phyloP scores from a whole-genome alignment of 208 protist species.

The Crithidia sp. region DNA sequence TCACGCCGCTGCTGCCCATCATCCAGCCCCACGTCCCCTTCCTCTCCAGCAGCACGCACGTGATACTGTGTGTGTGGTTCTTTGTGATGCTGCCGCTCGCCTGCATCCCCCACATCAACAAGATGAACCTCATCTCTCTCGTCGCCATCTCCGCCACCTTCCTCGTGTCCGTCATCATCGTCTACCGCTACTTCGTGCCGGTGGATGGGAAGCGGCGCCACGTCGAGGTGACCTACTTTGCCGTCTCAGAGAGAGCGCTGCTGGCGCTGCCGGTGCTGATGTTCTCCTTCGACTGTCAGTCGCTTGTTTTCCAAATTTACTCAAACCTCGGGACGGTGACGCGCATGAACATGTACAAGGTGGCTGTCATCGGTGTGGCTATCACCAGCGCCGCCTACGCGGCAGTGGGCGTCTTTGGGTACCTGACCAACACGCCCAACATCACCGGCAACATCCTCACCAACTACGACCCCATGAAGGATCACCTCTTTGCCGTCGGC shows the following conservation, averaged over 20 bases:
- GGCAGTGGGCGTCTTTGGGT: constrained; percentile 75
- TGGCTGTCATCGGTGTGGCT: constrained; percentile 52
- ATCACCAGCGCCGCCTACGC: constrained; percentile 57
- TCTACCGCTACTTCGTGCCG: constrained; percentile 71
- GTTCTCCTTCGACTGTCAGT: constrained; percentile 89
- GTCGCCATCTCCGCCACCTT: constrained; percentile 69
- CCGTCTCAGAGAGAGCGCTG: constrained; percentile 39
- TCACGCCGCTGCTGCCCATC: constrained; percentile 59
- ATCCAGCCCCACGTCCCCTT: constrained; percentile 55
- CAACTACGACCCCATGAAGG: constrained; percentile 69
- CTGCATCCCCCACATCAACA: constrained; percentile 60
- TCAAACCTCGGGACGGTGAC: constrained; percentile 51
- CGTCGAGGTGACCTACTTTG: constrained; percentile 31
- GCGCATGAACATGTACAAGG: constrained; percentile 59
- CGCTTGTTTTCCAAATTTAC: constrained; percentile 82
- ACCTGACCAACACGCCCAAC: constrained; percentile 57
- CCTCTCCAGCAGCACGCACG: constrained; percentile 38
- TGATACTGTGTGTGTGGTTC: constrained; percentile 66
- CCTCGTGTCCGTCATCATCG: constrained; percentile 65
- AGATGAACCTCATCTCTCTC: constrained; percentile 60
- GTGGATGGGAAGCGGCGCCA: constrained; percentile 16
- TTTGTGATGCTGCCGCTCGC: constrained; percentile 72
- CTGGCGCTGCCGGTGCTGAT: constrained; percentile 77
- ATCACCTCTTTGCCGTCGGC: constrained; percentile 66
- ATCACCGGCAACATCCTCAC: constrained; percentile 78